Conservation (phyloP, 2,329 filamentous ascomycete species). For the Cylindrodendrum hubeiense region DNA sequence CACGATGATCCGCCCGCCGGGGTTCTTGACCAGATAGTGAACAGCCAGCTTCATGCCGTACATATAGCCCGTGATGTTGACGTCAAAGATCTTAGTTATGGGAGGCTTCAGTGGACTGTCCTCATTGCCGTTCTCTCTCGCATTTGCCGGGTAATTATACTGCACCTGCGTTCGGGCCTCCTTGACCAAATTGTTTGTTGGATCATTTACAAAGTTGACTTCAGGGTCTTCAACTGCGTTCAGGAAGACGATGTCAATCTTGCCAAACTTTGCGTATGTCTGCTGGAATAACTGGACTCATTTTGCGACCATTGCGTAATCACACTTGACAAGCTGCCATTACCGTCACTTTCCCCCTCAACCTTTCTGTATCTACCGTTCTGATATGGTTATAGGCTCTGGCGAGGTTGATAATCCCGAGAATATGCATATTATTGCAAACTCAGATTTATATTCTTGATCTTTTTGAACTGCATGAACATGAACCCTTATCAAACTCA, state of each 20-base stretch:
- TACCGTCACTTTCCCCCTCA: too few relatives aligned
- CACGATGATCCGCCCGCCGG: not conserved
- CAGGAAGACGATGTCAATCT: not conserved
- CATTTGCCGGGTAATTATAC: conserved; percentile 6
- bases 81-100: conserved; percentile 5
- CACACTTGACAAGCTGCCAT: too few relatives aligned
- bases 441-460: too few relatives aligned
- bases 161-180: not conserved
- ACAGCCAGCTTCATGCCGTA: conserved; percentile 12
- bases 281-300: too few relatives aligned
- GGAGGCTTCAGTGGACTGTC: not conserved
- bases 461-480: too few relatives aligned
- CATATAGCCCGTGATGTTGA: conserved; percentile 3
- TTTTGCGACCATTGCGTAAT: too few relatives aligned
- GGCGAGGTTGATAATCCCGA: too few relatives aligned
- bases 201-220: not conserved
- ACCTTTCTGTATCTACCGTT: too few relatives aligned
- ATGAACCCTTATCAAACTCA: too few relatives aligned
- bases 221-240: conserved; percentile 4
- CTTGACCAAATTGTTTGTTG: not conserved
- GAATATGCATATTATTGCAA: too few relatives aligned
- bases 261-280: too few relatives aligned
- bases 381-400: too few relatives aligned
- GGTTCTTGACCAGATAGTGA: not conserved
- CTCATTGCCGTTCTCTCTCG: not conserved